Evolutionary conservation across 768 basidiomycete species (phyloP), one percentile per base, ranked within the genome.

Genomic region (Auricularia auricula-judae): DNA sequence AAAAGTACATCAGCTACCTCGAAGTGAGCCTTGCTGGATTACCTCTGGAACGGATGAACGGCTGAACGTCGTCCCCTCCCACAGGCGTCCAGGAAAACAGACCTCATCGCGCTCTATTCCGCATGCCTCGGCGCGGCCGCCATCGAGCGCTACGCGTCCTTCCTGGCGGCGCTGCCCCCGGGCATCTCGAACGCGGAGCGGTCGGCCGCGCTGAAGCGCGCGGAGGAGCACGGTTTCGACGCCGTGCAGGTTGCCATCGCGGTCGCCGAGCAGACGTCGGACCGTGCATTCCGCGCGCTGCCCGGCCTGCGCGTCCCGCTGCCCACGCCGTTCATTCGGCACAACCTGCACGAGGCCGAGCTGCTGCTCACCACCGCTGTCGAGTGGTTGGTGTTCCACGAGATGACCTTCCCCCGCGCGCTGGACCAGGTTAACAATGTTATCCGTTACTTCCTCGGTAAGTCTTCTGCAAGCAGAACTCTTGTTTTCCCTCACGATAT

Each of bases 41-140:
- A 29, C 29, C 29, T 4, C 1, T 21, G 11, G 53, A n/a, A 21
- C 14, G n/a, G n/a, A n/a, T n/a, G 59, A 14, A 43, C 36, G 23
- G 4, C 34, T 62, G n/a, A 61, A 8, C 21, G n/a, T 44, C 5
- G n/a, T 63, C 11, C 56, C 33, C 36, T 60, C 35, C 61, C 63
- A 62, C 67, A 89, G 86, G 78, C 79, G 51, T 88, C 90, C 18
- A 90, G 89, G 18, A 81, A 94, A 74, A 82, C 91, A 39, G 85
- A 89, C 51, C 81, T 98, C 18, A 93, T 98, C 12, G 94, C 96
- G 0, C 84, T 97, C 79, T 98, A 99, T 73, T 93, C 93, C 4
- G 86, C 91, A 14, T 91, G 91, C 35, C 77, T 98, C 23, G 91
- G 93, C 4, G 88, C 92, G 70, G 92, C 93, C 67, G 93, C 93